Evolutionary conservation across 768 basidiomycete genomes (phyloP).

Genomic region (Lactarius quietus): DNA sequence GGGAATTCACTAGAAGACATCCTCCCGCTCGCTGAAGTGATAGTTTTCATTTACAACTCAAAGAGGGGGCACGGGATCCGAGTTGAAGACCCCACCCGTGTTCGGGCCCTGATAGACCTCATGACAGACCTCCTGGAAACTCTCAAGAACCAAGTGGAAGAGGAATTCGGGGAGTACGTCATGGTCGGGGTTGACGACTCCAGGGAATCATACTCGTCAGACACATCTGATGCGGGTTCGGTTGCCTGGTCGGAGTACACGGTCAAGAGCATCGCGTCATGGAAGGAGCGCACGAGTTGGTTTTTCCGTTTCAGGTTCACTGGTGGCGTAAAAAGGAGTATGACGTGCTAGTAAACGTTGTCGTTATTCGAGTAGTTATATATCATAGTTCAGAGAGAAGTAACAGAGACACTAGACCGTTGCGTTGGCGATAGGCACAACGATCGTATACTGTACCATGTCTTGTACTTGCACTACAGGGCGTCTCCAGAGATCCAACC

Average conservation of each 20-base stretch:
- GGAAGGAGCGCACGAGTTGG: conserved; percentile 6
- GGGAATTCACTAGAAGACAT: neutral
- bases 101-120: neutral
- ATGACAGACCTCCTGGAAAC: neutral
- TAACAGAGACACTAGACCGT: neutral
- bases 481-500: neutral
- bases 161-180: neutral
- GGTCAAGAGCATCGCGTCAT: conserved; percentile 3
- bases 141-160: neutral
- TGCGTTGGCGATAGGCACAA: neutral
- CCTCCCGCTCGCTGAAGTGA: neutral
- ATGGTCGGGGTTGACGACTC: neutral
- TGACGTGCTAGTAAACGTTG: no score
- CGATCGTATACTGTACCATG: no score
- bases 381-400: no score
- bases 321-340: neutral
- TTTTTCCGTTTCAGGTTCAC: neutral
- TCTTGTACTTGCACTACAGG: neutral
- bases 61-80: neutral
- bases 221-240: neutral
- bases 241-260: neutral
- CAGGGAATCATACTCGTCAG: neutral
- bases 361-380: no score
- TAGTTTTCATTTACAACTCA: neutral
- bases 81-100: neutral